Conservation (phyloP, 2,329 filamentous ascomycete genomes). For the Magnaporthales sp. region DNA sequence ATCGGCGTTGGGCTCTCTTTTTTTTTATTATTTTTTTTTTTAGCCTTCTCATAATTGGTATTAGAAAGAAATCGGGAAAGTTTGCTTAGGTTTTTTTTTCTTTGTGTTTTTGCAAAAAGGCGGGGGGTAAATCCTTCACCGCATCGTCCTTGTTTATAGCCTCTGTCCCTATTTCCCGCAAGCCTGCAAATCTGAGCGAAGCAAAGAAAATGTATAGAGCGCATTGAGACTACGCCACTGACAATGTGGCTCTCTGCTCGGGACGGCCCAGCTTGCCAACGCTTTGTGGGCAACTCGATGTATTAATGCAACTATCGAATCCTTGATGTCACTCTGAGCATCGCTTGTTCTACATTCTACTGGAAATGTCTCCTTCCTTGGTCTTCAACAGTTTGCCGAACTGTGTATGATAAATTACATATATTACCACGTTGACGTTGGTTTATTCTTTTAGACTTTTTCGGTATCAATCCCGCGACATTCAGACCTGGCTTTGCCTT, state of each 20-base stretch:
- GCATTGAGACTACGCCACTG: not conserved
- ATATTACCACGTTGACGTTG: too few species aligned
- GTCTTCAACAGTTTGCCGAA: too few species aligned
- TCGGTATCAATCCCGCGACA: too few species aligned
- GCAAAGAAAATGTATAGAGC: not conserved
- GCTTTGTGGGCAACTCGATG: not conserved
- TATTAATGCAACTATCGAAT: not conserved
- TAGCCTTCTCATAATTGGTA: not conserved
- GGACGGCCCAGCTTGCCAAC: not conserved
- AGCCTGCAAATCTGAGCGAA: not conserved
- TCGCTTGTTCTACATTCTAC: too few species aligned
- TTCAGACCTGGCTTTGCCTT: too few species aligned
- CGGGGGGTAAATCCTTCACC: not conserved
- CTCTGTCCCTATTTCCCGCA: not conserved
- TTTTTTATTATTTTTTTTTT: not conserved
- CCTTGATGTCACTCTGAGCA: too few species aligned
- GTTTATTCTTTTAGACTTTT: too few species aligned
- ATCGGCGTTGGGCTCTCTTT: not conserved
- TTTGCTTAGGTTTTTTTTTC: not conserved
- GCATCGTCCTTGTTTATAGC: not conserved
- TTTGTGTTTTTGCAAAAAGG: not conserved
- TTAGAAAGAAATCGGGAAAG: not conserved
- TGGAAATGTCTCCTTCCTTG: too few species aligned
- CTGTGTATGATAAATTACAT: too few species aligned
- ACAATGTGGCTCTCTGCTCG: not conserved